Evolutionary conservation across 2,329 filamentous ascomycete genomes (phyloP).

Genomic region (Fusarium sp.): DNA sequence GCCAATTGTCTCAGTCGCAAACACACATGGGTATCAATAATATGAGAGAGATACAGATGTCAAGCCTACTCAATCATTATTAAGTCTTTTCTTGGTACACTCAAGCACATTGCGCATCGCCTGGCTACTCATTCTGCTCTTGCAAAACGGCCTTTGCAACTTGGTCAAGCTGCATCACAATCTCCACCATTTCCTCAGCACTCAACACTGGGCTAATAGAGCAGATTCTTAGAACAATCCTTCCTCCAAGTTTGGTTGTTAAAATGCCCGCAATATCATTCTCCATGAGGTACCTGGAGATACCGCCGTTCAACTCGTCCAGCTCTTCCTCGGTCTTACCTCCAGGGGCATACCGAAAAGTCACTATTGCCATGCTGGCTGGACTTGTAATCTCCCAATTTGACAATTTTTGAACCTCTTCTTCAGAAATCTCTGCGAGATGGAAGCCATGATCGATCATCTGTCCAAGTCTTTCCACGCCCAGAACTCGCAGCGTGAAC

Average conservation of each 20-base stretch:
- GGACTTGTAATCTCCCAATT: slow-evolving; percentile 18
- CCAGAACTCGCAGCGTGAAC: slow-evolving; percentile 20
- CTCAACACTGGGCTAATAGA: slow-evolving; percentile 13
- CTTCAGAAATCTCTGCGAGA: slow-evolving; percentile 4
- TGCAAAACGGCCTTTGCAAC: background rate
- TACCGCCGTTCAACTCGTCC: slow-evolving; percentile 5
- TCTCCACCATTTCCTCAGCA: background rate
- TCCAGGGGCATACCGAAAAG: slow-evolving; percentile 4
- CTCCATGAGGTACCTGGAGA: slow-evolving; percentile 4
- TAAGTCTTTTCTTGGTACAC: too few relatives aligned
- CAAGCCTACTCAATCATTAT: background rate
- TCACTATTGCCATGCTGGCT: slow-evolving; percentile 25
- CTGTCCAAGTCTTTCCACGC: background rate
- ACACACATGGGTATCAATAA: background rate
- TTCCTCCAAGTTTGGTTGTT: slow-evolving; percentile 9
- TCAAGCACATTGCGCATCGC: background rate
- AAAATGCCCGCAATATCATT: background rate
- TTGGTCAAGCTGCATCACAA: background rate
- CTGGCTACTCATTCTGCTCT: background rate
- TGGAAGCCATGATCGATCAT: slow-evolving; percentile 16
- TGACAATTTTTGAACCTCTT: background rate
- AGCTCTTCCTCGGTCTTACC: slow-evolving; percentile 2
- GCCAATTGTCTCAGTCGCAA: too few relatives aligned
- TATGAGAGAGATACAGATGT: background rate
- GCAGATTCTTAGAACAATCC: slow-evolving; percentile 14